A percentile compares a stretch with the other conserved stretches of the same genome.
These are phyloP conservation scores for Glycine tomentella DNA, from an alignment of 306 rosid species.

Conservation along the genomic window DNA sequence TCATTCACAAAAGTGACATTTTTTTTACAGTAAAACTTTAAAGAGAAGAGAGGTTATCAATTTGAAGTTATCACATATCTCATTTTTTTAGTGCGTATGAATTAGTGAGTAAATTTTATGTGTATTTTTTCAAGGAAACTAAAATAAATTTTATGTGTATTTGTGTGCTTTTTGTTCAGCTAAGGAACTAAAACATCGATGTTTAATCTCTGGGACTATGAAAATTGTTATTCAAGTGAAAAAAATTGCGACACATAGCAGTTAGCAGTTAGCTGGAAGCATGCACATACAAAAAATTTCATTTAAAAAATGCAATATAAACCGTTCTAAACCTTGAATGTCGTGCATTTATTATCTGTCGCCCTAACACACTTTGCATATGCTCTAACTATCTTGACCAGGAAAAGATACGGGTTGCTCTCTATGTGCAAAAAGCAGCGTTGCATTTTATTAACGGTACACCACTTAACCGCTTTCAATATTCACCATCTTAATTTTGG, in stretches of 20 bases:
- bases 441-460: conserved; percentile 80
- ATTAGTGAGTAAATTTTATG: not conserved
- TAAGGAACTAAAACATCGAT: not conserved
- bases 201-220: not conserved
- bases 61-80: not conserved
- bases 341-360: conserved; percentile 35
- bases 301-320: not conserved
- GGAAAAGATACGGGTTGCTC: conserved; percentile 80
- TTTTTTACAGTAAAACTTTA: not conserved
- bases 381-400: no score
- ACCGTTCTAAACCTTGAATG: conserved; percentile 39
- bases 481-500: no score
- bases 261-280: not conserved
- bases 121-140: no score
- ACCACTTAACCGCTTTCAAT: not conserved
- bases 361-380: no score
- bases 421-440: conserved; percentile 83
- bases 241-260: not conserved
- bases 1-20: no score
- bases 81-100: not conserved
- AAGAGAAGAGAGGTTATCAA: not conserved
- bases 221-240: not conserved
- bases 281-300: not conserved
- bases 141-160: no score
- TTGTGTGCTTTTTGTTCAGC: not conserved